Evolutionary conservation across 2,329 filamentous ascomycete species (phyloP).

Genomic region (Pseudopithomyces chartarum): DNA sequence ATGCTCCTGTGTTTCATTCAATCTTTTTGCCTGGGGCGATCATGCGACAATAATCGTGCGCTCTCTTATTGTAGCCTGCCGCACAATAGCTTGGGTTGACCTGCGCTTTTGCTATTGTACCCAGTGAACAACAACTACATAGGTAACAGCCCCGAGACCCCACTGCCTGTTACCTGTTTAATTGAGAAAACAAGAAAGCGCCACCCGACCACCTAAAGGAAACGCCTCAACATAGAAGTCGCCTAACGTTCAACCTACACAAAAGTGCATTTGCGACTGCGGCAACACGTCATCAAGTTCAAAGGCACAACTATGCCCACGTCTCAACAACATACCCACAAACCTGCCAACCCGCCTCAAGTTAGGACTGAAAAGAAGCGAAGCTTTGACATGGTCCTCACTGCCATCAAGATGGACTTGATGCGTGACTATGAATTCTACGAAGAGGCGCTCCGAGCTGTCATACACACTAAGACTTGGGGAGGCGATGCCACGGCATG

Average conservation of each 20-base stretch:
- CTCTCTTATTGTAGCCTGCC: neutral
- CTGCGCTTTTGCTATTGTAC: neutral
- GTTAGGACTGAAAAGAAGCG: neutral
- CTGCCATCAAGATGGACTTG: neutral
- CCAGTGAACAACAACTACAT: neutral
- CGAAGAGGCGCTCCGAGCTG: neutral
- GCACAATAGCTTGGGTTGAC: neutral
- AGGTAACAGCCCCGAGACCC: neutral
- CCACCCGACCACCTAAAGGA: too few species aligned
- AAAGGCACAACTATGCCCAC: neutral
- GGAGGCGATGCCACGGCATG: slow-evolving; percentile 1
- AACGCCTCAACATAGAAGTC: too few species aligned
- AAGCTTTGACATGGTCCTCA: neutral
- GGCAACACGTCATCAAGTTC: neutral
- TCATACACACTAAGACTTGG: neutral
- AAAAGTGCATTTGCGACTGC: too few species aligned
- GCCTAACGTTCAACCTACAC: too few species aligned
- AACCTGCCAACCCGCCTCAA: neutral
- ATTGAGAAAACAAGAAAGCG: neutral
- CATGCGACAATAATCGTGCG: too few species aligned
- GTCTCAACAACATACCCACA: neutral
- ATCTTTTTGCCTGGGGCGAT: neutral
- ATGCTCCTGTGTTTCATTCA: neutral
- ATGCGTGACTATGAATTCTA: neutral
- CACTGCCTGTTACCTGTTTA: neutral